Evolutionary conservation across 805 yeast genomes (phyloP).

Genomic region (Metschnikowia henanensis): DNA sequence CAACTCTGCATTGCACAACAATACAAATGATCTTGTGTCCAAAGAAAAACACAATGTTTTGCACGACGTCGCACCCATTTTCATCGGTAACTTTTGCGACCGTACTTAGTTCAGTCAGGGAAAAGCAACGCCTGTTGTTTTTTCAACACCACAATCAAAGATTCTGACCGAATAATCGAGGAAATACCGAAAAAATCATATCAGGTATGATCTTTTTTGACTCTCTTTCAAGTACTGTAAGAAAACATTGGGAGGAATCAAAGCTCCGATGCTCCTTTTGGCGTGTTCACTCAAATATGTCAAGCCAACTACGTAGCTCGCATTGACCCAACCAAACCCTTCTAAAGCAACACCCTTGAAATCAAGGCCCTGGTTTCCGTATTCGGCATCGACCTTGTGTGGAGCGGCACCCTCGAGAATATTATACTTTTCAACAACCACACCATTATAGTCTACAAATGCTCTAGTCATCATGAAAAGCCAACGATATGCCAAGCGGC

Average conservation of each 20-base stretch:
- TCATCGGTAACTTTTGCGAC: no score
- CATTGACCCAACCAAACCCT: conserved; percentile 98
- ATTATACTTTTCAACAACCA: conserved; percentile 93
- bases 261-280: conserved; percentile 73
- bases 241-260: conserved; percentile 69
- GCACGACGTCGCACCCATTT: no score
- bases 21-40: no score
- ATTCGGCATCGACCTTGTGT: conserved; percentile 91
- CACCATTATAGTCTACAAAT: conserved; percentile 90
- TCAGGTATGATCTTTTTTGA: conserved; percentile 8
- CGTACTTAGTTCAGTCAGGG: no score
- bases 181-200: no score
- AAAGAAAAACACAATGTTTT: no score
- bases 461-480: conserved; percentile 84
- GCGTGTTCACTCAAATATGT: conserved; percentile 65
- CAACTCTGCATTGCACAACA: background rate
- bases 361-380: conserved; percentile 94
- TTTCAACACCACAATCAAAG: no score
- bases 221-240: conserved; percentile 41
- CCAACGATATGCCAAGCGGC: conserved; percentile 85
- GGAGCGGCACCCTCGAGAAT: conserved; percentile 83
- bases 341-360: conserved; percentile 92
- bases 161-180: no score
- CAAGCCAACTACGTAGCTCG: conserved; percentile 76
- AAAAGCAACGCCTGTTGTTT: no score